These are phyloP conservation scores for Leavenworthia alabamica DNA, from an alignment of 345 rosid genomes.

Conservation along the genomic window DNA sequence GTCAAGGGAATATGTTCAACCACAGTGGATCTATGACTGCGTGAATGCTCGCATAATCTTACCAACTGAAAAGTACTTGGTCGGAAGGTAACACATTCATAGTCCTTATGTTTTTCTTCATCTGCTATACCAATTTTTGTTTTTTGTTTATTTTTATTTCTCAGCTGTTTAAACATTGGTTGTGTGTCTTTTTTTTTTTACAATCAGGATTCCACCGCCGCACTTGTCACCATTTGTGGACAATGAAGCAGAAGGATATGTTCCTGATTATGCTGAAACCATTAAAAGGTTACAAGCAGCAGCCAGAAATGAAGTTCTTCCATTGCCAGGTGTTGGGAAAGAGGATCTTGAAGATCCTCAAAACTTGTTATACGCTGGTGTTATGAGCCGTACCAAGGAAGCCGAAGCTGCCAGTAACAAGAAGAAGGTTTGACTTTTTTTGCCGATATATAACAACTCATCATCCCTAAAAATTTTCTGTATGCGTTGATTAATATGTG, in stretches of 20 bases:
- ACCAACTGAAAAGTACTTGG: slow-evolving; percentile 62
- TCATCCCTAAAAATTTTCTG: background rate
- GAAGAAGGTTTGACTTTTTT: slow-evolving; percentile 40
- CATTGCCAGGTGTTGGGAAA: slow-evolving; percentile 66
- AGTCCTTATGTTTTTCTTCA: background rate
- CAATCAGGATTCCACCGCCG: slow-evolving; percentile 70
- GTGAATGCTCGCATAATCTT: slow-evolving; percentile 70
- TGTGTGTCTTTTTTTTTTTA: background rate
- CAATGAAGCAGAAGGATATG: slow-evolving; percentile 82
- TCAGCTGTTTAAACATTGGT: background rate
- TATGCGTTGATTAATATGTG: background rate
- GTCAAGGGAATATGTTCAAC: slow-evolving; percentile 83
- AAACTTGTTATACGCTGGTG: slow-evolving; percentile 61
- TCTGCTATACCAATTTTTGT: background rate
- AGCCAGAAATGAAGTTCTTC: slow-evolving; percentile 69
- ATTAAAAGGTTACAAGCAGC: slow-evolving; percentile 73
- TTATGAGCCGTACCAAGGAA: slow-evolving; percentile 65
- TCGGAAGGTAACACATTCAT: slow-evolving; percentile 60
- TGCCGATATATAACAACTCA: background rate
- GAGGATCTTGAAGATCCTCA: slow-evolving; percentile 79
- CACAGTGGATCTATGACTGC: slow-evolving; percentile 89
- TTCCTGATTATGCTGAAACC: slow-evolving; percentile 85
- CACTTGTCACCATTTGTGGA: slow-evolving; percentile 87
- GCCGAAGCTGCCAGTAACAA: slow-evolving; percentile 62
- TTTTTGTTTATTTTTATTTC: background rate